These are phyloP conservation scores for Exophiala aquamarina DNA, from an alignment of 2,329 filamentous ascomycete species.

Conservation along the genomic window DNA sequence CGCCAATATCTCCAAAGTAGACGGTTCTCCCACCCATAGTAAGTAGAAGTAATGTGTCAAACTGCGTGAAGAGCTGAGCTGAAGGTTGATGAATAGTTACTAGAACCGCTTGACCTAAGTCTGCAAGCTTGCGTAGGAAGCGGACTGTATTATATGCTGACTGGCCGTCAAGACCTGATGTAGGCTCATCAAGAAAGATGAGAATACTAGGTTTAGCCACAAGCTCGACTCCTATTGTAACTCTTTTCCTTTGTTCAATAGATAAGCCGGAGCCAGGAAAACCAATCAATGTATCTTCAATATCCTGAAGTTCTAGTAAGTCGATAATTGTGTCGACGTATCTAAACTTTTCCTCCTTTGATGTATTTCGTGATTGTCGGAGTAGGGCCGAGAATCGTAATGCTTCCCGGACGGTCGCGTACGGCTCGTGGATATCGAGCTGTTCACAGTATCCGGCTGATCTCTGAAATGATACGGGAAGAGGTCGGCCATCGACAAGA, in stretches of 20 bases:
- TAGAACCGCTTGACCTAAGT: slow-evolving; percentile 80
- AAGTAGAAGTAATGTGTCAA: slow-evolving; percentile 77
- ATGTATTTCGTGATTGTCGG: slow-evolving; percentile 58
- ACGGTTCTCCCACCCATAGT: slow-evolving; percentile 77
- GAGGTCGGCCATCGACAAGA: slow-evolving; percentile 45
- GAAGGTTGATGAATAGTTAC: slow-evolving; percentile 93
- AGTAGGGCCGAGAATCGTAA: slow-evolving; percentile 66
- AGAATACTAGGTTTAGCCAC: slow-evolving; percentile 61
- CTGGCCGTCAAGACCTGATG: slow-evolving; percentile 67
- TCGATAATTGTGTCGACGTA: slow-evolving; percentile 69
- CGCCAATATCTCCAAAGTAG: slow-evolving; percentile 84
- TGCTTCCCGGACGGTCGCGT: slow-evolving; percentile 66
- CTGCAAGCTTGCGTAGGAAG: slow-evolving; percentile 62
- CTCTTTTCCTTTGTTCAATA: slow-evolving; percentile 65
- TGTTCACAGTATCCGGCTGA: slow-evolving; percentile 61
- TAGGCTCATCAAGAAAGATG: slow-evolving; percentile 64
- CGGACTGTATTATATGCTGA: slow-evolving; percentile 65
- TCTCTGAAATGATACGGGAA: slow-evolving; percentile 52
- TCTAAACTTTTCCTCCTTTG: slow-evolving; percentile 62
- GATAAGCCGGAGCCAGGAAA: slow-evolving; percentile 60
- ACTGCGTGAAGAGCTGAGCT: slow-evolving; percentile 81
- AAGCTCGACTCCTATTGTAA: slow-evolving; percentile 63
- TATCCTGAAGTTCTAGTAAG: slow-evolving; percentile 66
- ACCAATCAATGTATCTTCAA: slow-evolving; percentile 66
- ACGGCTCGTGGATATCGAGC: slow-evolving; percentile 67